A percentile compares a stretch with the other conserved stretches of the same genome.
These are phyloP conservation scores for Rhizoctonia solani DNA, from an alignment of 1,284 basidiomycete genomes.

Conservation along the genomic window DNA sequence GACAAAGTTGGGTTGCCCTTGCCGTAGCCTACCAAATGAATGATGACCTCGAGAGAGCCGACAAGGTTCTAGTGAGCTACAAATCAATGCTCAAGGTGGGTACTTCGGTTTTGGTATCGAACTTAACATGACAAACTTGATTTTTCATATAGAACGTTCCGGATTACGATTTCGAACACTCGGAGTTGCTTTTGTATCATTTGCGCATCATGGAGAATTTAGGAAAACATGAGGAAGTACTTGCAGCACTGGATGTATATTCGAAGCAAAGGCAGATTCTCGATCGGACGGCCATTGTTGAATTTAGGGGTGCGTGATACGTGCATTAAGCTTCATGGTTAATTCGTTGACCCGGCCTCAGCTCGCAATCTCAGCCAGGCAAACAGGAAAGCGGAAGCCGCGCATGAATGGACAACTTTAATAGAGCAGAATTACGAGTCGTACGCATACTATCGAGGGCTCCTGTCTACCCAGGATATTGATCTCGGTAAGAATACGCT, in stretches of 20 bases:
- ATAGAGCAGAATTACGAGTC: conserved; percentile 88
- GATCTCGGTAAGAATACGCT: conserved; percentile 58
- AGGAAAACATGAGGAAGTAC: conserved; percentile 53
- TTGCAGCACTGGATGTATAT: conserved; percentile 67
- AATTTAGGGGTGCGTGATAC: conserved; percentile 64
- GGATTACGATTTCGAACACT: conserved; percentile 80
- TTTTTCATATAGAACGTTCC: conserved; percentile 63
- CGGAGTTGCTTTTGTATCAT: conserved; percentile 85
- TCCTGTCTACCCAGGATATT: conserved; percentile 70
- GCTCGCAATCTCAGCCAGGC: conserved; percentile 74
- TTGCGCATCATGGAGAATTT: conserved; percentile 78
- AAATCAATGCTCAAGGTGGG: conserved; percentile 52
- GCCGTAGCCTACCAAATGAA: conserved; percentile 89
- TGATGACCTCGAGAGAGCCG: conserved; percentile 73
- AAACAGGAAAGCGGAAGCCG: conserved; percentile 65
- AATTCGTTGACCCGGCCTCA: conserved; percentile 43
- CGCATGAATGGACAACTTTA: conserved; percentile 76
- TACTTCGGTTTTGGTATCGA: conserved; percentile 50
- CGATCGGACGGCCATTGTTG: conserved; percentile 71
- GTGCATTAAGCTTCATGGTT: not conserved
- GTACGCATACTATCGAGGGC: conserved; percentile 75
- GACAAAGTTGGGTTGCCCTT: conserved; percentile 89
- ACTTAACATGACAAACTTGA: not conserved
- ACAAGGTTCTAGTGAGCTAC: conserved; percentile 70
- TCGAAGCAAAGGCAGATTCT: conserved; percentile 69